phyloP scores from a whole-genome alignment of 768 basidiomycete species.

The Tephrocybe sp. region DNA sequence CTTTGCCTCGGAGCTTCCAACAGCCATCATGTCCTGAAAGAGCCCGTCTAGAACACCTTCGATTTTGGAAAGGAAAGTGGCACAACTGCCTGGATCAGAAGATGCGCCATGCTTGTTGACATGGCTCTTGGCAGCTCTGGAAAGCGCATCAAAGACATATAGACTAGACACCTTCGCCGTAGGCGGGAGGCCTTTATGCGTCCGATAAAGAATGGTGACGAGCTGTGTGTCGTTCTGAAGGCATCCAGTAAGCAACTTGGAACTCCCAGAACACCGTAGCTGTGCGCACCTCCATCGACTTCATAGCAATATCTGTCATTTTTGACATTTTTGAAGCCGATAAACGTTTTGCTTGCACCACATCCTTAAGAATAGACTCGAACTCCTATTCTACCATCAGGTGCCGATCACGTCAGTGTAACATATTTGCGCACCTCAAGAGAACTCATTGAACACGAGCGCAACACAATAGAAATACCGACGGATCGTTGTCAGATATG shows the following conservation, averaged over 20 bases:
- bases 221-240: conserved; percentile 79
- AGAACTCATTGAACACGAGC: conserved; percentile 32
- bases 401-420: not conserved
- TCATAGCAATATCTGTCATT: conserved; percentile 75
- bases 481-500: not conserved
- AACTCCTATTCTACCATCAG: conserved; percentile 58
- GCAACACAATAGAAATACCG: conserved; percentile 9
- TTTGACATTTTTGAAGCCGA: conserved; percentile 83
- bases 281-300: conserved; percentile 67
- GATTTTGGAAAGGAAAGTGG: conserved; percentile 84
- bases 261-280: not conserved
- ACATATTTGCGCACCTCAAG: conserved; percentile 33
- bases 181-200: conserved; percentile 74
- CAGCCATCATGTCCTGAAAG: conserved; percentile 77
- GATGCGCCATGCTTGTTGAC: conserved; percentile 62
- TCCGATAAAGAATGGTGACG: conserved; percentile 85
- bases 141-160: conserved; percentile 91
- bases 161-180: conserved; percentile 80
- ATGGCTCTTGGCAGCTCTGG: conserved; percentile 73
- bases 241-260: not conserved
- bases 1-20: conserved; percentile 72
- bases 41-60: conserved; percentile 89
- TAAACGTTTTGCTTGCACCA: conserved; percentile 78
- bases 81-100: conserved; percentile 64
- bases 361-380: conserved; percentile 74